Percentiles rank a stretch among this genome's conserved stretches.
Conservation (phyloP, 2,329 filamentous ascomycete species). For the Aspergillus sp. region DNA sequence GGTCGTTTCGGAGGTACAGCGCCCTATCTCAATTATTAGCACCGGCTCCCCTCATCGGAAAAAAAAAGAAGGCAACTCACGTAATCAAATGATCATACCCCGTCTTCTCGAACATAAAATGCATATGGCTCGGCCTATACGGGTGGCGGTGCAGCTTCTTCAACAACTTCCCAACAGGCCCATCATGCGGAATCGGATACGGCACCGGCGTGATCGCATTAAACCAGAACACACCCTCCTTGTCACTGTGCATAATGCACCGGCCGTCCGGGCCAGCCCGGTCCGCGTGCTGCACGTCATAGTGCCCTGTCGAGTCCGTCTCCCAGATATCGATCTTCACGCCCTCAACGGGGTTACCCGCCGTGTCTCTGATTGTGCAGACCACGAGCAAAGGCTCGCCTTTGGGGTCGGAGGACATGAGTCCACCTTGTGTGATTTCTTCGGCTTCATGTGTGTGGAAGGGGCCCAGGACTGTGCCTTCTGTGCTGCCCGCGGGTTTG, state of each 20-base stretch:
- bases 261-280: conserved; percentile 67
- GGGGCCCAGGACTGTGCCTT: conserved; percentile 77
- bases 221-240: conserved; percentile 78
- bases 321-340: conserved; percentile 84
- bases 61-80: conserved; percentile 51
- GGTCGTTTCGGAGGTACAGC: conserved; percentile 73
- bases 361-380: conserved; percentile 68
- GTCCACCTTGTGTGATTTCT: conserved; percentile 52
- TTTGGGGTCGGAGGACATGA: conserved; percentile 66
- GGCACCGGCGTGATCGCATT: conserved; percentile 79
- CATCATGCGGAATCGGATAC: conserved; percentile 82
- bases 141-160: conserved; percentile 68
- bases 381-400: conserved; percentile 71
- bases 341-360: conserved; percentile 60
- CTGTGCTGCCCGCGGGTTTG: conserved; percentile 67
- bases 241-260: conserved; percentile 68
- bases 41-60: background rate
- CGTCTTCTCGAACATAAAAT: conserved; percentile 83
- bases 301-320: conserved; percentile 75
- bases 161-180: conserved; percentile 74
- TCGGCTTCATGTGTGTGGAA: conserved; percentile 81
- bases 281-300: conserved; percentile 75
- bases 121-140: conserved; percentile 75
- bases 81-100: conserved; percentile 81
- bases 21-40: conserved; percentile 53